Base-by-base conservation (phyloP, 2,329 filamentous ascomycete genomes). In the Hymenoscyphus fructigenus region DNA sequence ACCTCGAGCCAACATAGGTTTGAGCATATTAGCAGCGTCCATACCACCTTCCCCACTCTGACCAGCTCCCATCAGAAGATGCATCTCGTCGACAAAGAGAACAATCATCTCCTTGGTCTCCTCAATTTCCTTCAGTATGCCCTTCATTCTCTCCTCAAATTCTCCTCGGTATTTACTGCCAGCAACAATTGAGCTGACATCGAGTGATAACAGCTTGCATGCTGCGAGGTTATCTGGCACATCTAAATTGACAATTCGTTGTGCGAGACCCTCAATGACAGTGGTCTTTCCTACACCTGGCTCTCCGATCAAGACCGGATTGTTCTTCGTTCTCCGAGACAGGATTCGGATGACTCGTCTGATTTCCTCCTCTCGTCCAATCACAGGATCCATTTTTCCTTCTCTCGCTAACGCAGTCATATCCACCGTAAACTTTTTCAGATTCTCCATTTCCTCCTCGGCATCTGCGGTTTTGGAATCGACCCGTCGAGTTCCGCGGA, bases 101-200 rank as follows among this genome's bases (percentile, higher is more conserved):
- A 99, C 90, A 75, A 99, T 97, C 83, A 93, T 97, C 65, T 98
- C 94, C 77, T 95, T 96, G 60, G 93, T 92, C 64, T 96, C 89
- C 71, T 93, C 86, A 65, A 99, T 97, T 80, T 99, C 95, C 79
- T 98, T 99, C 73, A 99, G 79, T 5, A 99, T 95, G 63, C 94
- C 93, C 85, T 99, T 99, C 93, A 99, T 98, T 72, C 95, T 88
- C 83, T 99, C 95, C 78, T 99, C 95, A 66, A 99, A 99, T 78
- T 99, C 95, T 81, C 95, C 95, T 59, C 95, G 89, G 82, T 96
- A 99, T 81, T 99, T 99, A 86, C 93, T 97, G 71, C 95, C 95
- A 65, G 95, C 95, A 68, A 99, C 94, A 64, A 99, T 83, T 28
- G 94, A 91, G 73, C 95, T 95, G 58, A 99, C 94, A 75, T 99